Percentiles rank a stretch among this genome's conserved stretches.
phyloP scores from a whole-genome alignment of 139 green algal species.

The Coccomyxa sp. region DNA sequence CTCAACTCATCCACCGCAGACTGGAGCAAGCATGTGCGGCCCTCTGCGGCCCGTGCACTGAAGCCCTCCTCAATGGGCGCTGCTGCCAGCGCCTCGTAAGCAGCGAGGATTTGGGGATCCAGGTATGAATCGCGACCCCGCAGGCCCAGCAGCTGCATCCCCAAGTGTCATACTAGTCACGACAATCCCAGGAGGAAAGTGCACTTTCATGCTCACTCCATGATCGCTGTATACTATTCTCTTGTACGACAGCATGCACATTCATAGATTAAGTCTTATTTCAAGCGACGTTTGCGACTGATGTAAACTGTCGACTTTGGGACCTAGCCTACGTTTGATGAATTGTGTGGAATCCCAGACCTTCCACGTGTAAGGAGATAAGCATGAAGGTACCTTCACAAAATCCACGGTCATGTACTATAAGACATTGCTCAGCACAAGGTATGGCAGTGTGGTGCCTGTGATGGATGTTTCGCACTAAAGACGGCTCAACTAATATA shows the following conservation, averaged over 20 bases:
- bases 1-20: slow-evolving; percentile 32
- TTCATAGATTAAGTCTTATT: not conserved
- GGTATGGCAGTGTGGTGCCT: not conserved
- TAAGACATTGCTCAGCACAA: not conserved
- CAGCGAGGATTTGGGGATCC: slow-evolving; percentile 33
- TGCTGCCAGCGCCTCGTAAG: slow-evolving; percentile 33
- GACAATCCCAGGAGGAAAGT: not conserved
- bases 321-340: no score
- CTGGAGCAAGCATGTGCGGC: slow-evolving; percentile 45
- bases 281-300: no score
- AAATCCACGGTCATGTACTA: not conserved
- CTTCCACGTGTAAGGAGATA: not conserved
- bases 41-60: slow-evolving; percentile 23
- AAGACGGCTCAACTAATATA: not conserved
- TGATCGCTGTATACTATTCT: not conserved
- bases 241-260: not conserved
- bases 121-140: slow-evolving; percentile 20
- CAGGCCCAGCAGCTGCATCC: slow-evolving; percentile 52
- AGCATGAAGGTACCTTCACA: not conserved
- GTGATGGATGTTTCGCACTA: not conserved
- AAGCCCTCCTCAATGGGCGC: slow-evolving; percentile 39
- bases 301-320: no score
- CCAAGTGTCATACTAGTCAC: not conserved
- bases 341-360: not conserved
- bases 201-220: no score